Evolutionary conservation across 2,329 filamentous ascomycete species (phyloP).

Genomic region (Geoglossum cookeanum): DNA sequence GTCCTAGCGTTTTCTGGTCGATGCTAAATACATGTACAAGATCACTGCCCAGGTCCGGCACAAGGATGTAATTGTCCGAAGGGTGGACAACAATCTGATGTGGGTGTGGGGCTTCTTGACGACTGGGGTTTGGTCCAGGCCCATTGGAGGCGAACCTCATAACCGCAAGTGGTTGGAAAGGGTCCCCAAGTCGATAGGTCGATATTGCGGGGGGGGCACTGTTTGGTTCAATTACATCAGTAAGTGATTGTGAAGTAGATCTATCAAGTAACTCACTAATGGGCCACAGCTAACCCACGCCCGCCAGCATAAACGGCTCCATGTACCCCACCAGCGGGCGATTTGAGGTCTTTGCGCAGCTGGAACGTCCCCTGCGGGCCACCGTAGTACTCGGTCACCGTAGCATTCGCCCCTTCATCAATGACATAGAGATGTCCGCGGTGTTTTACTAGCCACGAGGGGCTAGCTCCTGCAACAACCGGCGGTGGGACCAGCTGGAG

Average conservation of each 20-base stretch:
- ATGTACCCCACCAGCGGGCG: background rate
- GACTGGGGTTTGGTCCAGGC: constrained; percentile 21
- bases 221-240: too few species aligned
- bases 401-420: too few species aligned
- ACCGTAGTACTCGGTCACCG: too few species aligned
- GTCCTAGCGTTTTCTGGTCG: constrained; percentile 23
- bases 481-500: too few species aligned
- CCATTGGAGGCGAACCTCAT: constrained; percentile 17
- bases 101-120: constrained; percentile 40
- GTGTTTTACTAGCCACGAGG: too few species aligned
- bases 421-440: too few species aligned
- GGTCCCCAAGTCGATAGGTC: background rate
- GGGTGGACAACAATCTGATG: constrained; percentile 49
- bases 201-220: constrained; percentile 15
- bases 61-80: constrained; percentile 39
- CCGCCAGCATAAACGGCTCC: background rate
- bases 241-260: background rate
- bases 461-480: too few species aligned
- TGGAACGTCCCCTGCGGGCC: too few species aligned
- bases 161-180: constrained; percentile 16
- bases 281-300: background rate
- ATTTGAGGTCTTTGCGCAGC: too few species aligned
- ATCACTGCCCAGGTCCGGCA: constrained; percentile 48
- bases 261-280: background rate
- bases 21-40: constrained; percentile 39